A percentile compares a stretch with the other conserved stretches of the same genome.
phyloP scores from a whole-genome alignment of 495 filamentous ascomycete species.

The Apodospora peruviana region DNA sequence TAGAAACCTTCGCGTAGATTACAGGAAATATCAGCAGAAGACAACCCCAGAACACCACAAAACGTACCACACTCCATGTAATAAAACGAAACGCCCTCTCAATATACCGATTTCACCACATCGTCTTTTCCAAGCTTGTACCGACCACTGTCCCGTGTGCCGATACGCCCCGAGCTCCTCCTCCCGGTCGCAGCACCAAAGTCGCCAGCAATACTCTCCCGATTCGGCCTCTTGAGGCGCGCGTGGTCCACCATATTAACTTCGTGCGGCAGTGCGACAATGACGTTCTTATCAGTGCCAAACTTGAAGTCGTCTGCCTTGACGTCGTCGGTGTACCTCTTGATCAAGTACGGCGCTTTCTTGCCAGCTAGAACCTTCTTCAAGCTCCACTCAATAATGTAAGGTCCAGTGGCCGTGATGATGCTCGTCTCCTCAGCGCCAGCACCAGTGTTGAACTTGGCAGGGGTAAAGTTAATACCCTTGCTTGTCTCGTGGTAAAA shows the following conservation, averaged over 20 bases:
- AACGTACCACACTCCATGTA: no score
- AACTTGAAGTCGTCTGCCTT: constrained; percentile 99
- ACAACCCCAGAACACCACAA: no score
- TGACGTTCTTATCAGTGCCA: constrained; percentile 93
- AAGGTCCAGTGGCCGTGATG: constrained; percentile 94
- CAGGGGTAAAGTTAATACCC: constrained; percentile 80
- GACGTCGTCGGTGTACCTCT: constrained; percentile 89
- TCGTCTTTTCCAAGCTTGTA: constrained; percentile 65
- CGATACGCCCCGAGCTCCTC: constrained; percentile 40
- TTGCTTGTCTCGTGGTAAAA: constrained; percentile 92
- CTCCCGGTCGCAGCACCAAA: constrained; percentile 40
- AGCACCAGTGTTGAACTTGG: constrained; percentile 89
- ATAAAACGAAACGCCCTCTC: no score
- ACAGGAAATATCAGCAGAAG: no score
- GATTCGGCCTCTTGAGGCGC: constrained; percentile 77
- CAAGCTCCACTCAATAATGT: constrained; percentile 94
- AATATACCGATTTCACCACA: constrained; percentile 81
- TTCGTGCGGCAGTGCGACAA: constrained; percentile 93
- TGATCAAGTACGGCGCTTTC: constrained; percentile 90
- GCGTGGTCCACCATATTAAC: constrained; percentile 93
- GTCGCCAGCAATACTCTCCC: constrained; percentile 75
- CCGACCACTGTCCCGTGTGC: constrained; percentile 44
- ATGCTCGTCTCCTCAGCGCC: constrained; percentile 80
- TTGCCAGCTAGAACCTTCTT: constrained; percentile 74
- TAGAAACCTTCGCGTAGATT: no score